Evolutionary conservation across 2,329 filamentous ascomycete genomes (phyloP).

Genomic region (Epichloe uncinata): DNA sequence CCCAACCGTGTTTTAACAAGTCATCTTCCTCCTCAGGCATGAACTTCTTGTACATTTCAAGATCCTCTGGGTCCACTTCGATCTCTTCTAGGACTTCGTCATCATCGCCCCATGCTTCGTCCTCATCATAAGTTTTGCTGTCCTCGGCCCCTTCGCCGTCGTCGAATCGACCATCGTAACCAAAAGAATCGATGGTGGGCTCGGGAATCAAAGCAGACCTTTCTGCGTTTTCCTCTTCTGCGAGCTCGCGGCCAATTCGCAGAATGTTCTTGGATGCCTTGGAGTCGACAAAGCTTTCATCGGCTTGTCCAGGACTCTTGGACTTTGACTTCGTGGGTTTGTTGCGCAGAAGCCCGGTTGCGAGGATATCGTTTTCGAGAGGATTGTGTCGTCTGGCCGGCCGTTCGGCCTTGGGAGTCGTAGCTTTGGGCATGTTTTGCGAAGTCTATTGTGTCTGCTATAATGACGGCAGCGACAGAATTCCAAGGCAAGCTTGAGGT

Average conservation of each 20-base stretch:
- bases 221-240: slow-evolving; percentile 55
- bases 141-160: slow-evolving; percentile 36
- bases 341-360: slow-evolving; percentile 57
- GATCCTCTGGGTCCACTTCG: slow-evolving; percentile 78
- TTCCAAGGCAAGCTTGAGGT: background rate
- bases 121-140: slow-evolving; percentile 36
- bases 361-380: slow-evolving; percentile 73
- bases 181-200: slow-evolving; percentile 44
- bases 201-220: slow-evolving; percentile 25
- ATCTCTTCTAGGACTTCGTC: slow-evolving; percentile 58
- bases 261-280: slow-evolving; percentile 82
- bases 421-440: slow-evolving; percentile 65
- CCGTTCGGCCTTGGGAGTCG: slow-evolving; percentile 41
- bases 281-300: slow-evolving; percentile 68
- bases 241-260: slow-evolving; percentile 76
- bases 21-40: slow-evolving; percentile 61
- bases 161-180: slow-evolving; percentile 64
- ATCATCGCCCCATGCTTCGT: slow-evolving; percentile 65
- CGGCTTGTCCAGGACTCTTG: slow-evolving; percentile 46
- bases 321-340: slow-evolving; percentile 59
- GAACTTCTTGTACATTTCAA: slow-evolving; percentile 86
- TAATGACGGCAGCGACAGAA: background rate
- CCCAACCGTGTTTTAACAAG: slow-evolving; percentile 54
- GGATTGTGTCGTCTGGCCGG: slow-evolving; percentile 70
- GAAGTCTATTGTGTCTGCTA: background rate